Base-by-base conservation (phyloP, 495 filamentous ascomycete species). In the Aspergillus cavernicola region DNA sequence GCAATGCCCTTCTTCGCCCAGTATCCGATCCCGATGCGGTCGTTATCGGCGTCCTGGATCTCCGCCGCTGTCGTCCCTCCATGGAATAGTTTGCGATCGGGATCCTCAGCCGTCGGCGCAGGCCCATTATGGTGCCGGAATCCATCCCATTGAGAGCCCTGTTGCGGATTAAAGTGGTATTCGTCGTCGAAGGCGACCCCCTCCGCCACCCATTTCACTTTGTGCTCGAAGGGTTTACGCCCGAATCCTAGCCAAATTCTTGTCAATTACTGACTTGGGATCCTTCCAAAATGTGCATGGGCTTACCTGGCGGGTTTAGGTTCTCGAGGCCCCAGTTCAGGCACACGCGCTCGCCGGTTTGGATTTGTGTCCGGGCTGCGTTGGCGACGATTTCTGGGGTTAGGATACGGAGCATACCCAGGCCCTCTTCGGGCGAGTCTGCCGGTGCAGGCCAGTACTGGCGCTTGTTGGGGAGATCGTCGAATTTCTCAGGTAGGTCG, bases 91-190 rank as follows among this genome's bases (percentile, higher is more conserved):
- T 71, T 49, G 40, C 66, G 57, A 52, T 70, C 46, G 54, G 62
- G 19, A 60, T 70, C 59, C 64, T 72, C 41, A 49, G 68, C 35
- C 51, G 64, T 66, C 6, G 70, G 69, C 0, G 60, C 66, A 7
- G 72, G 72, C 2, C 60, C 62, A 20, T 66, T 70, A 53, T 76
- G 72, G 59, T 89, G 86, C 41, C 84, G 73, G n/a, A 90, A 75
- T 16, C 85, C 84, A 60, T 92, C 88, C 88, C 88, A 90, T 66
- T 92, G 88, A 3, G 83, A 86, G 22, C 81, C 80, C 58, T 81
- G 80, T 61, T 91, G 87, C 0, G 87, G 89, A 65, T 91, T 91
- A 66, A 90, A 77, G 22, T 79, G 76, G 53, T 88, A 84, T 52
- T 86, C 75, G 55, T 89, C 86, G 56, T 88, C 84, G 50, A 84